These are phyloP conservation scores for Candida loeiensis DNA, from an alignment of 805 yeast genomes.

Conservation along the genomic window DNA sequence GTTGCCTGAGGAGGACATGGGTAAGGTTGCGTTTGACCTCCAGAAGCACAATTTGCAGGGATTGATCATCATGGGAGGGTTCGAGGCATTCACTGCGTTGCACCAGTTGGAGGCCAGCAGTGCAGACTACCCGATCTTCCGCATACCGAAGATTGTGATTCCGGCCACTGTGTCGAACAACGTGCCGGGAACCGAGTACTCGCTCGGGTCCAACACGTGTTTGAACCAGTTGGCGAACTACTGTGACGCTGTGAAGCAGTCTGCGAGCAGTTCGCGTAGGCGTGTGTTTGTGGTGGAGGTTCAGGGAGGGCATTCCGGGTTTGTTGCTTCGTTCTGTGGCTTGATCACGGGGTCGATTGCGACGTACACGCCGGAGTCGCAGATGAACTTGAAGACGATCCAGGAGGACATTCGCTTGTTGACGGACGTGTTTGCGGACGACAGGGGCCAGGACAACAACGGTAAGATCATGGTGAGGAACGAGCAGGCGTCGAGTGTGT, in stretches of 20 bases:
- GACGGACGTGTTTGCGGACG: conserved; percentile 54
- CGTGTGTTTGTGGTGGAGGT: conserved; percentile 79
- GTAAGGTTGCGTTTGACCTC: conserved; percentile 68
- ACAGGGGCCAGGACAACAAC: conserved; percentile 60
- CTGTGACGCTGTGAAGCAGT: conserved; percentile 76
- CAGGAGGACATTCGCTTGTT: conserved; percentile 63
- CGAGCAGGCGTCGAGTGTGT: conserved; percentile 65
- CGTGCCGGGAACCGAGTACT: conserved; percentile 80
- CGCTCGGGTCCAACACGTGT: conserved; percentile 74
- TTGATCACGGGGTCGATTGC: conserved; percentile 71
- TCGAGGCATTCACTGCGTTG: conserved; percentile 73
- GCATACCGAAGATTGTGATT: conserved; percentile 72
- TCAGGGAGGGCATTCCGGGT: conserved; percentile 85
- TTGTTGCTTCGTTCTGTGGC: conserved; percentile 65
- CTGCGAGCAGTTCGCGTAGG: conserved; percentile 74
- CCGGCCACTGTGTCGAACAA: conserved; percentile 81
- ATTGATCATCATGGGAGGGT: conserved; percentile 73
- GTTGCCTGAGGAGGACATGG: conserved; percentile 65
- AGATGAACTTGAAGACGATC: conserved; percentile 54
- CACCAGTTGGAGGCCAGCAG: conserved; percentile 63
- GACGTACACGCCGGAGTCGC: conserved; percentile 73
- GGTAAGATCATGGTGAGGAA: conserved; percentile 70
- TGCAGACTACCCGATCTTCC: conserved; percentile 61
- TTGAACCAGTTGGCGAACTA: conserved; percentile 65
- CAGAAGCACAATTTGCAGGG: conserved; percentile 70